Conservation (phyloP, 208 protist genomes). For the Kentomonas sorsogonicus region DNA sequence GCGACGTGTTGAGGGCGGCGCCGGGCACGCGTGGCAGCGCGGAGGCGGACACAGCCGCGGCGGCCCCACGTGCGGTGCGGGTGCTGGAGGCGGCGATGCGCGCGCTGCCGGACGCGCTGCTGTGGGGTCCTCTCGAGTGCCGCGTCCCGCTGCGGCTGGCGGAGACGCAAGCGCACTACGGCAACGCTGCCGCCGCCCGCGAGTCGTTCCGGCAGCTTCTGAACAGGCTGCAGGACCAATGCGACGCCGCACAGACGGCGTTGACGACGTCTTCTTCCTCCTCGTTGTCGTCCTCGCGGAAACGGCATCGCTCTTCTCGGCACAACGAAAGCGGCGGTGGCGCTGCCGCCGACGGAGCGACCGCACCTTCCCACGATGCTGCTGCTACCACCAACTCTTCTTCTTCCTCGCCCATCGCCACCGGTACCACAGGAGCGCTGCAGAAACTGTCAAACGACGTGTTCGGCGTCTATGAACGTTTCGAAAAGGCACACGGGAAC, state of each 20-base stretch:
- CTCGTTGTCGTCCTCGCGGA: no score
- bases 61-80: conserved; percentile 38
- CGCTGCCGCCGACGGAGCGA: conserved; percentile 10
- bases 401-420: no score
- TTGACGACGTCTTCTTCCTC: no score
- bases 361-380: no score
- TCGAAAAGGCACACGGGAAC: conserved; percentile 56
- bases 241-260: no score
- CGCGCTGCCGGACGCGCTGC: conserved; percentile 50
- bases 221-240: conserved; percentile 22
- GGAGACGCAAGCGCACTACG: conserved; percentile 28
- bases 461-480: conserved; percentile 49
- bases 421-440: no score
- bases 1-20: conserved; percentile 60
- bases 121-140: conserved; percentile 41
- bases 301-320: no score
- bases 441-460: conserved; percentile 31
- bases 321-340: no score
- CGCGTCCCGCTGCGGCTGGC: conserved; percentile 66
- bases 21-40: no score
- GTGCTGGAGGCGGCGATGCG: conserved; percentile 68
- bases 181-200: conserved; percentile 33
- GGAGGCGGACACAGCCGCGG: conserved; percentile 22
- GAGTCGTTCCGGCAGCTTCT: conserved; percentile 50
- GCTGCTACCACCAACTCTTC: no score